Evolutionary conservation across 495 filamentous ascomycete genomes (phyloP).

Genomic region (Podospora pseudoanserina): DNA sequence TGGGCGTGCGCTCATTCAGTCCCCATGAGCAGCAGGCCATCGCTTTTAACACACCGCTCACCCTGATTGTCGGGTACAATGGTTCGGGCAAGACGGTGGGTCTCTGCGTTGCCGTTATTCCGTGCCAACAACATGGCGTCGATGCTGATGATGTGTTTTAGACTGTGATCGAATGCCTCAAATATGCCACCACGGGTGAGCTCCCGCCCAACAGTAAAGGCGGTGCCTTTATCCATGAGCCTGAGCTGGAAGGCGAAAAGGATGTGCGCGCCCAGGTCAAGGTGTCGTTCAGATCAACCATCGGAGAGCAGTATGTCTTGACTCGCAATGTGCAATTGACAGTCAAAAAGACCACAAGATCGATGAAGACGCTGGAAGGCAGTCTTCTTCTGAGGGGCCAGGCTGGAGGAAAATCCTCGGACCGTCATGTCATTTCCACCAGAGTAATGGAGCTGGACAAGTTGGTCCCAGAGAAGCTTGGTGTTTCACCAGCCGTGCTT

Average conservation of each 20-base stretch:
- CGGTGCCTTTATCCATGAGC: conserved; percentile 95
- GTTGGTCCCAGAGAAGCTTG: conserved; percentile 80
- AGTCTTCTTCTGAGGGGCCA: conserved; percentile 68
- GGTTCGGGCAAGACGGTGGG: conserved; percentile 84
- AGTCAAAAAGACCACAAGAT: conserved; percentile 71
- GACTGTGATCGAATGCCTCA: conserved; percentile 98
- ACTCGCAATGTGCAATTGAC: conserved; percentile 79
- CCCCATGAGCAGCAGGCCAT: conserved; percentile 74
- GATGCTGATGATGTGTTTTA: conserved; percentile 29
- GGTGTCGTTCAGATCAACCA: conserved; percentile 73
- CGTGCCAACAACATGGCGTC: background rate
- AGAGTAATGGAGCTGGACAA: conserved; percentile 74
- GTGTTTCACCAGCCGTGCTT: conserved; percentile 84
- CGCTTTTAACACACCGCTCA: conserved; percentile 82
- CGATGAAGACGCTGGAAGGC: conserved; percentile 77
- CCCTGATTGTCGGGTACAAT: conserved; percentile 94
- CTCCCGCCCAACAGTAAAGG: conserved; percentile 90
- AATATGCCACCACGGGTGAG: conserved; percentile 94
- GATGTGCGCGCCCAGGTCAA: conserved; percentile 90
- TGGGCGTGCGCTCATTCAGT: conserved; percentile 90
- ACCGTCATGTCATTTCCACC: conserved; percentile 71
- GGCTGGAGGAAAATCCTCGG: conserved; percentile 47
- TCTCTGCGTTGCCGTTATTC: conserved; percentile 33
- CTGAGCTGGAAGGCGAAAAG: conserved; percentile 81
- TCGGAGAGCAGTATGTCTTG: conserved; percentile 71